Percentiles rank a stretch among this genome's conserved stretches.
Conservation (phyloP, 345 rosid genomes). For the Syzygium grande region DNA sequence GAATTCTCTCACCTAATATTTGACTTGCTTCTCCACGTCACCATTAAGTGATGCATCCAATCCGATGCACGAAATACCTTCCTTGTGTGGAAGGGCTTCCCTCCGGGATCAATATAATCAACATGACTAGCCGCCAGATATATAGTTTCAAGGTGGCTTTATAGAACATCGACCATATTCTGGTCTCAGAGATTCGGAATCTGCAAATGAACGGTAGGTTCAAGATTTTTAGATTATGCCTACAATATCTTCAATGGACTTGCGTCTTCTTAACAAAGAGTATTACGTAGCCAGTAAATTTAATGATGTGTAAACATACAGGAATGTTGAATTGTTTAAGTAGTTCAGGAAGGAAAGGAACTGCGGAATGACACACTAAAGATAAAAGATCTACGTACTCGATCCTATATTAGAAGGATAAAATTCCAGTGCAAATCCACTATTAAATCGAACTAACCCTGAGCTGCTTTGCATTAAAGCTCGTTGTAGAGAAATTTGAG, state of each 20-base stretch:
- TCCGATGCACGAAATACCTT: not conserved
- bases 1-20: not conserved
- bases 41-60: not conserved
- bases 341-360: not conserved
- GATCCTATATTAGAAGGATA: rapidly evolving
- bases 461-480: not conserved
- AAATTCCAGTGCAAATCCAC: not conserved
- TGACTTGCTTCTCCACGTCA: not conserved
- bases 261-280: not conserved
- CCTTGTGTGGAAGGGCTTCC: not conserved
- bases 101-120: not conserved
- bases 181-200: rapidly evolving
- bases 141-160: not conserved
- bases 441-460: rapidly evolving
- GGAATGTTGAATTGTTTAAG: not conserved
- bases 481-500: not conserved
- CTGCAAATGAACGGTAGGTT: not conserved
- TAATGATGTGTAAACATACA: not conserved
- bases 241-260: not conserved
- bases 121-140: not conserved
- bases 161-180: not conserved
- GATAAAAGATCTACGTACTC: not conserved
- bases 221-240: not conserved
- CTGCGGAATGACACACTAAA: not conserved
- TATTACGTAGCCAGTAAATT: not conserved